A percentile compares a stretch with the other conserved stretches of the same genome.
Conservation (phyloP, 345 rosid species). For the Erodium maritimum region DNA sequence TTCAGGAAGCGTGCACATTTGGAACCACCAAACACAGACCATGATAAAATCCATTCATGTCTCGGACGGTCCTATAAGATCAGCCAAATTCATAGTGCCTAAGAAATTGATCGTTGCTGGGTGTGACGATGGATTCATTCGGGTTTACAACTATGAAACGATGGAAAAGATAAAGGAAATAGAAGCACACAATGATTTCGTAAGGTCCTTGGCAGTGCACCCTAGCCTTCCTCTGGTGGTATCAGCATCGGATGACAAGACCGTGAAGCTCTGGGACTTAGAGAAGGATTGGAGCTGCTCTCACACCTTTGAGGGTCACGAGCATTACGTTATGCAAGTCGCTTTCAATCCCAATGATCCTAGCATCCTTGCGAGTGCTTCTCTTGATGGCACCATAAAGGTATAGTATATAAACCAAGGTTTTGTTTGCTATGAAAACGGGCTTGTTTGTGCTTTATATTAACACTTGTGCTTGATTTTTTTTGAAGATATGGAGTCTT, state of each 20-base stretch:
- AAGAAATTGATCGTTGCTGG: slow-evolving; percentile 26
- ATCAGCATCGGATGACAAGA: slow-evolving; percentile 24
- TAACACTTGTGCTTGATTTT: background rate
- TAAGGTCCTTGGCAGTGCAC: slow-evolving; percentile 22
- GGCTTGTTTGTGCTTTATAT: background rate
- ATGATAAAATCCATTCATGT: slow-evolving; percentile 9
- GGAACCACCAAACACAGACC: slow-evolving; percentile 42
- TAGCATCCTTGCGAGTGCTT: slow-evolving; percentile 21
- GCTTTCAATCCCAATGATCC: slow-evolving; percentile 15
- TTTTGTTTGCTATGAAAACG: no score
- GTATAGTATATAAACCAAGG: slow-evolving; percentile 7
- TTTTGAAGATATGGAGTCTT: slow-evolving; percentile 26
- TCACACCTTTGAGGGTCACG: slow-evolving; percentile 23
- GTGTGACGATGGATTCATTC: slow-evolving; percentile 24
- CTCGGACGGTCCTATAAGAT: slow-evolving; percentile 18
- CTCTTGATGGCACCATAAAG: slow-evolving; percentile 26
- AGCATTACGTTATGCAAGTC: slow-evolving; percentile 30
- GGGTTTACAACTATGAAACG: slow-evolving; percentile 17
- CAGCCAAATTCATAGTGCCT: slow-evolving; percentile 27
- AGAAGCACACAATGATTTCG: slow-evolving; percentile 26
- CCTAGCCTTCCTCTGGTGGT: slow-evolving; percentile 18
- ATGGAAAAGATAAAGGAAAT: slow-evolving; percentile 25
- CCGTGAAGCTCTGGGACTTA: slow-evolving; percentile 38
- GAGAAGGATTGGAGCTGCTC: slow-evolving; percentile 30
- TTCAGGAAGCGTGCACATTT: slow-evolving; percentile 59